Evolutionary conservation across 495 filamentous ascomycete species (phyloP).

Genomic region (Aspergillus cavernicola): DNA sequence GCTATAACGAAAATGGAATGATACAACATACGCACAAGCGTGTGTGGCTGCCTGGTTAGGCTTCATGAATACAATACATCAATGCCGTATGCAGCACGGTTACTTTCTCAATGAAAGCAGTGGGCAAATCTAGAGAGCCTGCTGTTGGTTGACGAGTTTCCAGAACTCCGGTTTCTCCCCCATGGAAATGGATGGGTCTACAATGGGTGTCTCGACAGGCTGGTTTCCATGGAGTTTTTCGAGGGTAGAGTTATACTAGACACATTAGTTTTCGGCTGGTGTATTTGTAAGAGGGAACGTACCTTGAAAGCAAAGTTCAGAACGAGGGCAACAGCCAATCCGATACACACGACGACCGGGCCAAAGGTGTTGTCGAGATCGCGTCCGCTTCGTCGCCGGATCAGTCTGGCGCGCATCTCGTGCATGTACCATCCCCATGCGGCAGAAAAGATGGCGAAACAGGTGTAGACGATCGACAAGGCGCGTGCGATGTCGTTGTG

Average conservation of each 20-base stretch:
- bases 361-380: conserved; percentile 89
- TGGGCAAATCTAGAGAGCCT: not conserved
- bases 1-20: not conserved
- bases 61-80: not conserved
- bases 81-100: not conserved
- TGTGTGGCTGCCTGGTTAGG: not conserved
- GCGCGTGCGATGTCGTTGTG: conserved; percentile 65
- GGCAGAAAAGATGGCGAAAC: conserved; percentile 76
- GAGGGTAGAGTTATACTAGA: conserved; percentile 34
- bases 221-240: conserved; percentile 20
- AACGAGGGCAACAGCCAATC: conserved; percentile 71
- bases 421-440: conserved; percentile 87
- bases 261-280: conserved; percentile 16
- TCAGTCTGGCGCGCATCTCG: conserved; percentile 69
- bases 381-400: conserved; percentile 76
- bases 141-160: conserved; percentile 13
- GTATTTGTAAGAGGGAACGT: conserved; percentile 2
- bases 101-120: no score
- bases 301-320: conserved; percentile 87
- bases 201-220: conserved; percentile 9
- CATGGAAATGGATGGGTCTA: conserved; percentile 15
- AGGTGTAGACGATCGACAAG: conserved; percentile 77
- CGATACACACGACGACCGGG: conserved; percentile 76
- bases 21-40: not conserved
- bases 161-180: conserved; percentile 15